phyloP scores from a whole-genome alignment of 2,329 filamentous ascomycete species.

The Clarireedia monteithiana region DNA sequence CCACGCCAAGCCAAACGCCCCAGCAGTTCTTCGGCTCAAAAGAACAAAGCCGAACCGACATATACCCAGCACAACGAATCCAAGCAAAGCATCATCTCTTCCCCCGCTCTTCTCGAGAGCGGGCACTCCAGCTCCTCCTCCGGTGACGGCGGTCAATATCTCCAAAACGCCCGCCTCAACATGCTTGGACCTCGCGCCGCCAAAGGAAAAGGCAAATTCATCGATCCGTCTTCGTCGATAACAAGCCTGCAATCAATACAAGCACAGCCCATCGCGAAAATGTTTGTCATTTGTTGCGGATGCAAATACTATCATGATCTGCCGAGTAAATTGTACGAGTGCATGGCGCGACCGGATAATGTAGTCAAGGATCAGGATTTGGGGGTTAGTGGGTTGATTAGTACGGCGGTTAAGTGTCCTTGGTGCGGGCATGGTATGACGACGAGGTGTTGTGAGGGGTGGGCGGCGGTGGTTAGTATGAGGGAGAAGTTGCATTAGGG shows the following conservation, averaged over 20 bases:
- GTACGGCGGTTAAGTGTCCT: conserved; percentile 57
- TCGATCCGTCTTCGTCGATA: not conserved
- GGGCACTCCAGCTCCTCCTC: conserved; percentile 11
- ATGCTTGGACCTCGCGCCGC: conserved; percentile 10
- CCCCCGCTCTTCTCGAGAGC: not conserved
- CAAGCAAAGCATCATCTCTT: not conserved
- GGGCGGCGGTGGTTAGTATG: conserved; percentile 58
- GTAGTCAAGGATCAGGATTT: conserved; percentile 43
- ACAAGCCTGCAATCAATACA: not conserved
- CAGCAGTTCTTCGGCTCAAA: conserved; percentile 8
- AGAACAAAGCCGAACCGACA: not conserved
- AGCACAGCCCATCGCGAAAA: conserved; percentile 41
- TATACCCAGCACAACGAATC: conserved; percentile 2
- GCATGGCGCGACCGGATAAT: conserved; percentile 52
- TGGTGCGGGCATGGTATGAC: conserved; percentile 69
- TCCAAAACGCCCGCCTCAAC: conserved; percentile 20
- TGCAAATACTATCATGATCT: conserved; percentile 60
- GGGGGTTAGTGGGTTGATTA: conserved; percentile 48
- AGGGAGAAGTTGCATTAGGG: conserved; percentile 50
- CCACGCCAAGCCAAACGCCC: conserved; percentile 20
- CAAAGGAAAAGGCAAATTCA: not conserved
- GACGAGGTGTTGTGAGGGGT: conserved; percentile 59
- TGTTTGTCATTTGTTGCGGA: conserved; percentile 57
- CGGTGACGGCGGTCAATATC: conserved; percentile 13
- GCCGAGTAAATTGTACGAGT: conserved; percentile 56